Percentiles rank a stretch among this genome's conserved stretches.
Conservation (phyloP, 441 rosid genomes). For the Rhodomyrtus psidioides region DNA sequence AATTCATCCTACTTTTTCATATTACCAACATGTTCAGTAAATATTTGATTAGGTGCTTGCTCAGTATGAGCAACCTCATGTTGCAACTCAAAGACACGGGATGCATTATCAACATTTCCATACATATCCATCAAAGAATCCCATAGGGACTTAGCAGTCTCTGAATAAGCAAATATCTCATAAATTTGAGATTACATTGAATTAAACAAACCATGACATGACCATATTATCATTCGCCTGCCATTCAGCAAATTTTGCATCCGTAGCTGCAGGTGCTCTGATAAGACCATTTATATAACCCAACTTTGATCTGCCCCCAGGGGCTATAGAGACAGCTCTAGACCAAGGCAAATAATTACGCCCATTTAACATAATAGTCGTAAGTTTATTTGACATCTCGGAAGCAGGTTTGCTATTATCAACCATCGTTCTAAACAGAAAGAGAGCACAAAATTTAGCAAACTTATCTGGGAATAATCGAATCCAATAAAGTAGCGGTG, state of each 20-base stretch:
- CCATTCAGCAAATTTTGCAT: neutral
- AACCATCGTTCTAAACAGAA: no score
- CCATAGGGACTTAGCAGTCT: no score
- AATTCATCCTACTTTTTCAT: neutral
- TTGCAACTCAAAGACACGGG: neutral
- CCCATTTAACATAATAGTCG: neutral
- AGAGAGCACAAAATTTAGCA: neutral
- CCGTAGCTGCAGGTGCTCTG: neutral
- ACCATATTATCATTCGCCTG: no score
- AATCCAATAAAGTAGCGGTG: no score
- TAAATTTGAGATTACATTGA: no score
- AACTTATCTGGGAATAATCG: no score
- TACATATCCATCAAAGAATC: no score
- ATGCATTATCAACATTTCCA: no score
- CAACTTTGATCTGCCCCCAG: neutral
- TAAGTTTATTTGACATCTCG: neutral
- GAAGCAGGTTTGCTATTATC: neutral
- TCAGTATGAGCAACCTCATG: neutral
- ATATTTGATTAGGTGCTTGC: neutral
- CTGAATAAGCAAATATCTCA: no score
- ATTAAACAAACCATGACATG: no score
- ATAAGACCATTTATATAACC: neutral
- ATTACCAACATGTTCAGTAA: neutral
- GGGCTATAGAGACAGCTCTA: neutral
- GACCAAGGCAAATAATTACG: neutral